Conservation (phyloP, 2,329 filamentous ascomycete species). For the Aspergillus quadrilineatus region DNA sequence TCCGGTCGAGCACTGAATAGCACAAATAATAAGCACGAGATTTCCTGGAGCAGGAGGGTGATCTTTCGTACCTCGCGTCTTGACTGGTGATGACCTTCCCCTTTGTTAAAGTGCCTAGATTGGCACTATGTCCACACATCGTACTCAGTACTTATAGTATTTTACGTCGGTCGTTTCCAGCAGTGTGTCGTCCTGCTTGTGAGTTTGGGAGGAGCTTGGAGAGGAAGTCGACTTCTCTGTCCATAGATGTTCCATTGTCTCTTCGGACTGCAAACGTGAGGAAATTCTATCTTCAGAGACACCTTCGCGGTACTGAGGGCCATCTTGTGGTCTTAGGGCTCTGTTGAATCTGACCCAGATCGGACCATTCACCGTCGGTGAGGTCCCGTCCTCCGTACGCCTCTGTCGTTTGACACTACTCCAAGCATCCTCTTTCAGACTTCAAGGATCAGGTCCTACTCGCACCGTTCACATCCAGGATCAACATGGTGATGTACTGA, state of each 20-base stretch:
- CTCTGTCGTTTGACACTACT: neutral
- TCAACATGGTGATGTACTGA: neutral
- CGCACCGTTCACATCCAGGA: constrained; percentile 3
- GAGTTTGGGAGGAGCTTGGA: neutral
- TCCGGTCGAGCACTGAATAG: constrained; percentile 16
- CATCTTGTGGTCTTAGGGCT: constrained; percentile 2
- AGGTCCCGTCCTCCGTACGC: neutral
- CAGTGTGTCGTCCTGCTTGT: constrained; percentile 1
- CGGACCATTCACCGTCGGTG: constrained; percentile 10
- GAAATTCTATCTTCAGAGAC: constrained; percentile 8
- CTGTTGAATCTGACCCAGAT: neutral
- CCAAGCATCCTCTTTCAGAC: constrained; percentile 2
- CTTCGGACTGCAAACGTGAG: constrained; percentile 7
- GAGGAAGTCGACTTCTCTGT: neutral
- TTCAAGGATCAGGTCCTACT: constrained; percentile 2
- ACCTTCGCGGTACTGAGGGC: constrained; percentile 3
- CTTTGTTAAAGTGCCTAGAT: constrained; percentile 36
- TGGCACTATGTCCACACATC: constrained; percentile 9
- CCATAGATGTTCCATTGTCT: constrained; percentile 6
- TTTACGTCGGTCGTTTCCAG: neutral
- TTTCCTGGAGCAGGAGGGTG: neutral
- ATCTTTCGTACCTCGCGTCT: constrained; percentile 14
- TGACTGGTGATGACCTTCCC: constrained; percentile 35
- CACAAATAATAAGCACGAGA: neutral
- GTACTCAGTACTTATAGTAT: neutral